Conservation (phyloP, 2,329 filamentous ascomycete species). For the Amphichorda felina region DNA sequence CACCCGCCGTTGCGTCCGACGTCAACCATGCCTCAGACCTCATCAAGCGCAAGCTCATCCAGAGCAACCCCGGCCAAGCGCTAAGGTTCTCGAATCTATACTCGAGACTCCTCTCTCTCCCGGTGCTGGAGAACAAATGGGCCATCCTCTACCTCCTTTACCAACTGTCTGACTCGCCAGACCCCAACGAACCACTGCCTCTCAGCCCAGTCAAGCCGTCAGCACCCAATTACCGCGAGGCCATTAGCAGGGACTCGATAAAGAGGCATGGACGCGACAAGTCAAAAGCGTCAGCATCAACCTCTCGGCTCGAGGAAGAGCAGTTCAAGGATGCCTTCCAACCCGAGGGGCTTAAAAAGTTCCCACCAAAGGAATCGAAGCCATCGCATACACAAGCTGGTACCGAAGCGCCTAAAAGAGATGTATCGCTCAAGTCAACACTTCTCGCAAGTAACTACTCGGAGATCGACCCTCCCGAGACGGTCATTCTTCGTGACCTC, state of each 20-base stretch:
- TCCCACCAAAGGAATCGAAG: constrained; percentile 27
- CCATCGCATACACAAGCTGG: constrained; percentile 21
- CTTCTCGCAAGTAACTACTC: constrained; percentile 44
- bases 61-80: constrained; percentile 67
- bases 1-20: constrained; percentile 50
- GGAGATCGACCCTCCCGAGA: constrained; percentile 50
- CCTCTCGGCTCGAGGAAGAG: constrained; percentile 31
- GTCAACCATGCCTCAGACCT: constrained; percentile 88
- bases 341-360: constrained; percentile 34
- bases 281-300: constrained; percentile 21
- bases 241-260: constrained; percentile 21
- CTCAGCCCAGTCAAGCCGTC: constrained; percentile 28
- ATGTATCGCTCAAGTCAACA: constrained; percentile 45
- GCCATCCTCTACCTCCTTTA: constrained; percentile 87
- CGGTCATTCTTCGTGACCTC: constrained; percentile 61
- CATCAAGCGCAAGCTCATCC: constrained; percentile 79
- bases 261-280: constrained; percentile 24
- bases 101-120: constrained; percentile 76
- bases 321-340: constrained; percentile 41
- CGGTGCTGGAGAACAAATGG: constrained; percentile 93
- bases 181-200: constrained; percentile 39
- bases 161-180: constrained; percentile 60
- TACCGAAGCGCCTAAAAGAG: constrained; percentile 24
- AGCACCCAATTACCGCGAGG: constrained; percentile 23
- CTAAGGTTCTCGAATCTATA: constrained; percentile 85